Base-by-base conservation (phyloP, 345 rosid genomes). In the Odontarrhena argentea region DNA sequence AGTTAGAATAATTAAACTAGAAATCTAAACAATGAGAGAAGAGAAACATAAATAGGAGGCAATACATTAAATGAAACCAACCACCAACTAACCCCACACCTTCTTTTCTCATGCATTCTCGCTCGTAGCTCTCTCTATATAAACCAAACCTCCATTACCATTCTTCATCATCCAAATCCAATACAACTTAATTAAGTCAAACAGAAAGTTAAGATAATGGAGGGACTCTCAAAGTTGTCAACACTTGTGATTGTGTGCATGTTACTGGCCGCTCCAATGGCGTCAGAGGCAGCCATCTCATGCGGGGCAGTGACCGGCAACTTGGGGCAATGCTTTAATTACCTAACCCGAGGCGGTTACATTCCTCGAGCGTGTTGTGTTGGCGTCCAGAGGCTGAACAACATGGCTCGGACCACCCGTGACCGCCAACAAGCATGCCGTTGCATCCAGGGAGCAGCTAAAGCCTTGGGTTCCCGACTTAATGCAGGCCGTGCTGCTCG, bases 401-500 rank as follows among this genome's bases (percentile, higher is more conserved):
- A 0, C 22, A 69, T 76, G 7, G 87, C 94, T 36, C 52, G 13
- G 18, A 60, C 82, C 57, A 82, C 91, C 5, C 35, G 61, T 3
- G 87, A 80, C 65, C 94, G 92, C 50, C 85, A 70, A 58, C 15
- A 62, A 11, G 81, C 78, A 9, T 90, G 95, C 74, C 64, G 36
- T 3, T 87, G 95, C 79, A 51, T 86, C 69, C 69, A 83, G 32
- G 8, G 37, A 3, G 76, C 83, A 9, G 63, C 82, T 8, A 6
- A n/a, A 1, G 1, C 46, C 42, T 38, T 80, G 43, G 78, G 80
- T 41, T 22, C 26, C 0, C 43, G 64, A 36, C 30, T 40, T 12
- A 84, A 78, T 11, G 35, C 75, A 5, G 47, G 45, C 2, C 72
- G 77, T 73, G 77, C 77, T 51, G 72, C 77, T 51, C 37, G 67